Percentiles rank a stretch among this genome's conserved stretches.
Evolutionary conservation across 257 asterid species (phyloP).

Genomic region (Petrea volubilis): DNA sequence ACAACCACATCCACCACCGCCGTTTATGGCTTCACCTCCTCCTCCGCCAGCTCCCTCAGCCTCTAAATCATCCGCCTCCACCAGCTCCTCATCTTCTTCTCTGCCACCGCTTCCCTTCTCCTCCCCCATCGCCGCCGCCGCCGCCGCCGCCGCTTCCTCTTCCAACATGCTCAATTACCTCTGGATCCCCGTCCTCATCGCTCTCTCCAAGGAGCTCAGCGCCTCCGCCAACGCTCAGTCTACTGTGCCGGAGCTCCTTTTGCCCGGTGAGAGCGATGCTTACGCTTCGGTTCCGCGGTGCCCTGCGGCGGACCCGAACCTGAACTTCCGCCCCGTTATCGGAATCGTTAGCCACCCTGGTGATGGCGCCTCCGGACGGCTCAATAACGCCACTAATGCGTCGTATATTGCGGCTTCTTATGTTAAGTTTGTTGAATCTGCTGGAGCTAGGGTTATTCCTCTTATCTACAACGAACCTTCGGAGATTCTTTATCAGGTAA

Average conservation of each 20-base stretch:
- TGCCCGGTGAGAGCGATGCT: slow-evolving; percentile 42
- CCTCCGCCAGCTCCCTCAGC: slow-evolving; percentile 14
- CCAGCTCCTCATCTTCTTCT: slow-evolving; percentile 11
- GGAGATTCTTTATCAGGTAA: slow-evolving; percentile 54
- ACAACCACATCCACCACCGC: slow-evolving; percentile 4
- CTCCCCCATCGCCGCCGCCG: slow-evolving; percentile 12
- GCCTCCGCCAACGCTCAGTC: slow-evolving; percentile 34
- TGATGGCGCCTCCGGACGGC: slow-evolving; percentile 87
- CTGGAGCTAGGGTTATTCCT: slow-evolving; percentile 94
- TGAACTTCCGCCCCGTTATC: slow-evolving; percentile 77
- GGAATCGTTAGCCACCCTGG: slow-evolving; percentile 91
- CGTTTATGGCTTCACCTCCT: too few relatives aligned
- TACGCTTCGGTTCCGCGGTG: slow-evolving; percentile 38
- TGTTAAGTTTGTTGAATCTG: slow-evolving; percentile 87
- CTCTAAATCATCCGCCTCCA: slow-evolving; percentile 6
- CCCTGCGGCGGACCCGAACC: slow-evolving; percentile 52
- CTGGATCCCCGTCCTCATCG: slow-evolving; percentile 54
- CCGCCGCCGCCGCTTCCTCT: slow-evolving; percentile 30
- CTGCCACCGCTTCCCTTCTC: slow-evolving; percentile 13
- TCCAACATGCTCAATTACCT: slow-evolving; percentile 44
- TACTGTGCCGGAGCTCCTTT: slow-evolving; percentile 31
- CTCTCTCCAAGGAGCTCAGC: slow-evolving; percentile 45
- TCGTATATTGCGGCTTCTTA: slow-evolving; percentile 91
- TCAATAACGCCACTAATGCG: slow-evolving; percentile 54
- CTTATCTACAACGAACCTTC: slow-evolving; percentile 74